These are phyloP conservation scores for Westerdykella aurantiaca DNA, from an alignment of 2,329 filamentous ascomycete species.

Conservation along the genomic window DNA sequence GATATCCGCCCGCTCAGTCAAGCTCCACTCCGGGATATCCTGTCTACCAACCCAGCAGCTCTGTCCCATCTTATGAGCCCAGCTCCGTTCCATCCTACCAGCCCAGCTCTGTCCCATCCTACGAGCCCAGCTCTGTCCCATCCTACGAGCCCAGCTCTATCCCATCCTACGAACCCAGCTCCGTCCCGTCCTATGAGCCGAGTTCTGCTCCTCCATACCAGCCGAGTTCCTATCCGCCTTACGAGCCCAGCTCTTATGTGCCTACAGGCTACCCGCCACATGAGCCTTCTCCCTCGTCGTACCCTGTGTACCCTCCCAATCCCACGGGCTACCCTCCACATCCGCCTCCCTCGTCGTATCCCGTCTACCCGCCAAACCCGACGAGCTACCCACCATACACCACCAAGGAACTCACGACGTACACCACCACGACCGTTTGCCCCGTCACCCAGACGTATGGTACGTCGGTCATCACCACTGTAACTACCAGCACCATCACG, in stretches of 20 bases:
- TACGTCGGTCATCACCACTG: slow-evolving; percentile 25
- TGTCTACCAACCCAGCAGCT: not conserved
- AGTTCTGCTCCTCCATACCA: not conserved
- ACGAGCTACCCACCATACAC: slow-evolving; percentile 6
- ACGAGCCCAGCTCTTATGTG: not conserved
- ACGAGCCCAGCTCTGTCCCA: not conserved
- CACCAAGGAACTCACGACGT: slow-evolving; percentile 21
- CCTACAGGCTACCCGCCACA: slow-evolving; percentile 1
- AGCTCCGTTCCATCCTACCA: not conserved
- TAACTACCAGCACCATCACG: slow-evolving; percentile 35
- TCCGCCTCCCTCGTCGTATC: slow-evolving; percentile 2
- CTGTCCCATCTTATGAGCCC: not conserved
- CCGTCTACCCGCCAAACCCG: slow-evolving; percentile 5
- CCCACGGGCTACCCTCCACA: slow-evolving; percentile 4
- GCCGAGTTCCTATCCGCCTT: not conserved
- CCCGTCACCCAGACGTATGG: slow-evolving; percentile 21
- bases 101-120: not conserved
- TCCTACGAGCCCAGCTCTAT: not conserved
- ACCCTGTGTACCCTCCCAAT: slow-evolving; percentile 1
- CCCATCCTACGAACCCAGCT: not conserved
- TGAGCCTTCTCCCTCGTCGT: slow-evolving; percentile 3
- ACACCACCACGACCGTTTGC: slow-evolving; percentile 29
- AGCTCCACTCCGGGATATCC: not conserved
- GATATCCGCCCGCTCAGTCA: not conserved
- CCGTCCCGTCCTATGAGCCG: not conserved